Conservation (phyloP, 2,329 filamentous ascomycete genomes). For the Ramichloridium luteum region DNA sequence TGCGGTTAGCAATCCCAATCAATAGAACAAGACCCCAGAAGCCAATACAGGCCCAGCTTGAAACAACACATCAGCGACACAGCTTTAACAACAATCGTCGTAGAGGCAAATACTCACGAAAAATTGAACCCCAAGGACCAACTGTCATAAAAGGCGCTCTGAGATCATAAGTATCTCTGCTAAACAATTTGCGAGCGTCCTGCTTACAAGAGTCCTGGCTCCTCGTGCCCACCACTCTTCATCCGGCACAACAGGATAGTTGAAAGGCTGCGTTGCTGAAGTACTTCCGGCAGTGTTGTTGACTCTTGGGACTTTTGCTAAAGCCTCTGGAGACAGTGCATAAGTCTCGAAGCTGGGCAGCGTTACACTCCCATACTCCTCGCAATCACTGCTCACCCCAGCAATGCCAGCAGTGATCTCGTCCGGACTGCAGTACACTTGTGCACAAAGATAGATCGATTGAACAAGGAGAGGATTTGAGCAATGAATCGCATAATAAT, state of each 20-base stretch:
- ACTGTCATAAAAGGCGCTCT: neutral
- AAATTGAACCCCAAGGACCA: too few species aligned
- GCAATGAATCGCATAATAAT: slow-evolving; percentile 7
- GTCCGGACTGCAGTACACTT: slow-evolving; percentile 9
- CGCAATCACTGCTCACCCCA: slow-evolving; percentile 3
- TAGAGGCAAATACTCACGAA: too few species aligned
- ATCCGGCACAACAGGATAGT: slow-evolving; percentile 8
- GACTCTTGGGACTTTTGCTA: slow-evolving; percentile 5
- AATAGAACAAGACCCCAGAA: slow-evolving; percentile 31
- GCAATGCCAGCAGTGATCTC: slow-evolving; percentile 5
- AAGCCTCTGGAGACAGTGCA: slow-evolving; percentile 4
- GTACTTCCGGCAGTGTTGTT: slow-evolving; percentile 8
- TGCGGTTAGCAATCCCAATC: slow-evolving; percentile 24
- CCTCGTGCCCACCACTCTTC: slow-evolving; percentile 5
- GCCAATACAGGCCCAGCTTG: slow-evolving; percentile 18
- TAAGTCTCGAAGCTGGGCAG: slow-evolving; percentile 7
- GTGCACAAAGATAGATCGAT: slow-evolving; percentile 9
- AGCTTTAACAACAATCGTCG: neutral
- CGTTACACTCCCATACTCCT: slow-evolving; percentile 2
- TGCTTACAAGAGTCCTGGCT: slow-evolving; percentile 5
- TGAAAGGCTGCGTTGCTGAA: slow-evolving; percentile 6
- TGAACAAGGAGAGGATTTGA: slow-evolving; percentile 8
- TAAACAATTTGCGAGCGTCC: neutral
- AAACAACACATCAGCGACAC: slow-evolving; percentile 5
- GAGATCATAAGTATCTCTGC: neutral